Conservation (phyloP, 2,329 filamentous ascomycete species). For the Stemphylium beticola region DNA sequence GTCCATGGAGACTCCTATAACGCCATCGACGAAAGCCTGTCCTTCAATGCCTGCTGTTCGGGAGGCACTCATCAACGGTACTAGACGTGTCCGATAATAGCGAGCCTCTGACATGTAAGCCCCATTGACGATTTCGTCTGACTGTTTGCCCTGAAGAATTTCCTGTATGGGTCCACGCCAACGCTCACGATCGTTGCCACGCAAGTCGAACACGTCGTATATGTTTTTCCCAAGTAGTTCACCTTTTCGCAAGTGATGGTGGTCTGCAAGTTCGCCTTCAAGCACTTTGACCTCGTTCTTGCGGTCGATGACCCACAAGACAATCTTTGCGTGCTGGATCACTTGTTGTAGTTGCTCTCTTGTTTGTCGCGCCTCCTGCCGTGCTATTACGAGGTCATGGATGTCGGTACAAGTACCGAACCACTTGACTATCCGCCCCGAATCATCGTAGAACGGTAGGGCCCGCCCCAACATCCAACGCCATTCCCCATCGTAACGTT, state of each 20-base stretch:
- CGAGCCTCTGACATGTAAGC: conserved; percentile 64
- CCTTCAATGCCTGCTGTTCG: conserved; percentile 59
- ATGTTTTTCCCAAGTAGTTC: conserved; percentile 64
- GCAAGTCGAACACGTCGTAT: conserved; percentile 64
- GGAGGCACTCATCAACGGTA: conserved; percentile 67
- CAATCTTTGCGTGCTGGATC: conserved; percentile 75
- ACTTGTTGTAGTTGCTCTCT: conserved; percentile 75
- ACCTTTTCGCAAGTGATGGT: conserved; percentile 21
- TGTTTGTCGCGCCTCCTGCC: conserved; percentile 68
- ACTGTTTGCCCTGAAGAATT: conserved; percentile 66
- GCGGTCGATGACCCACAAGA: conserved; percentile 74
- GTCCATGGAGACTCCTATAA: conserved; percentile 81
- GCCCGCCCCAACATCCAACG: conserved; percentile 81
- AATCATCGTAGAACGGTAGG: conserved; percentile 69
- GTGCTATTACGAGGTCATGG: conserved; percentile 73
- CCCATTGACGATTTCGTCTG: conserved; percentile 67
- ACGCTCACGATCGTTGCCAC: conserved; percentile 39
- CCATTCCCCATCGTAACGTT: conserved; percentile 70
- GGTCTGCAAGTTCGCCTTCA: conserved; percentile 68
- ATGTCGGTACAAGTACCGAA: conserved; percentile 83
- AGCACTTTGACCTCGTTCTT: conserved; percentile 69
- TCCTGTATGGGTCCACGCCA: conserved; percentile 67
- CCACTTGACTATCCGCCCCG: conserved; percentile 76
- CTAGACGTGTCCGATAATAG: conserved; percentile 74
- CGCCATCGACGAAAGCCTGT: conserved; percentile 67